Evolutionary conservation across 768 basidiomycete species (phyloP).

Genomic region (Roridomyces roridus): DNA sequence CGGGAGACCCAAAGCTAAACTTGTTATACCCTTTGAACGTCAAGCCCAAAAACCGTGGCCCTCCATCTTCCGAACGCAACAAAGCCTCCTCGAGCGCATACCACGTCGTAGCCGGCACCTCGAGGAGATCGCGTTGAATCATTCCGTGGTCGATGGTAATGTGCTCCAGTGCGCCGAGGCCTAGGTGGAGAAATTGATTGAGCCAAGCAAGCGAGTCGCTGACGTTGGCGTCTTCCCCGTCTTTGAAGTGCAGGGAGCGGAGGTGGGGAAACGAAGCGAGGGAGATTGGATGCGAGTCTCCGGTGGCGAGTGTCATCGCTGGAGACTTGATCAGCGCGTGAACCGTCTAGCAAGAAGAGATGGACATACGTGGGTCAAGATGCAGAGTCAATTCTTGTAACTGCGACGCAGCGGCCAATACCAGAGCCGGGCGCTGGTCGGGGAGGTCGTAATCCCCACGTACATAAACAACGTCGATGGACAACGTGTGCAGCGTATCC

Average conservation of each 20-base stretch:
- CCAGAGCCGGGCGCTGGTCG: constrained; percentile 7
- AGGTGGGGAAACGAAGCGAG: constrained; percentile 9
- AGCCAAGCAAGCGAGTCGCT: constrained; percentile 13
- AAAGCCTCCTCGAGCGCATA: constrained; percentile 7
- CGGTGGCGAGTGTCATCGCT: constrained; percentile 4
- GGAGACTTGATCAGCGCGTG: neutral
- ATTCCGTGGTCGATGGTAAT: constrained; percentile 18
- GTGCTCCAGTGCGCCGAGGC: neutral
- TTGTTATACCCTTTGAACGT: constrained; percentile 8
- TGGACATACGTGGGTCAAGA: constrained; percentile 20
- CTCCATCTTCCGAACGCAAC: neutral
- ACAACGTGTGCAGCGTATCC: constrained; percentile 7
- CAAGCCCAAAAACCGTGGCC: neutral
- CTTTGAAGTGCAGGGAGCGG: constrained; percentile 7
- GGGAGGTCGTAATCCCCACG: constrained; percentile 6
- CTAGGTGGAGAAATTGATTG: neutral
- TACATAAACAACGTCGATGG: constrained; percentile 11
- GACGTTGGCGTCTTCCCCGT: constrained; percentile 14
- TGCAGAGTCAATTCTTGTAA: constrained; percentile 11
- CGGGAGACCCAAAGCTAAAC: neutral
- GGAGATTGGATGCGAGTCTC: neutral
- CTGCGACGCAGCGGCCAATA: neutral
- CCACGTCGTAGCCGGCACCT: constrained; percentile 11
- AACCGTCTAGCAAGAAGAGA: neutral
- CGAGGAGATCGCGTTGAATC: constrained; percentile 11